Evolutionary conservation across 768 basidiomycete genomes (phyloP).

Genomic region (Calocera viscosa): DNA sequence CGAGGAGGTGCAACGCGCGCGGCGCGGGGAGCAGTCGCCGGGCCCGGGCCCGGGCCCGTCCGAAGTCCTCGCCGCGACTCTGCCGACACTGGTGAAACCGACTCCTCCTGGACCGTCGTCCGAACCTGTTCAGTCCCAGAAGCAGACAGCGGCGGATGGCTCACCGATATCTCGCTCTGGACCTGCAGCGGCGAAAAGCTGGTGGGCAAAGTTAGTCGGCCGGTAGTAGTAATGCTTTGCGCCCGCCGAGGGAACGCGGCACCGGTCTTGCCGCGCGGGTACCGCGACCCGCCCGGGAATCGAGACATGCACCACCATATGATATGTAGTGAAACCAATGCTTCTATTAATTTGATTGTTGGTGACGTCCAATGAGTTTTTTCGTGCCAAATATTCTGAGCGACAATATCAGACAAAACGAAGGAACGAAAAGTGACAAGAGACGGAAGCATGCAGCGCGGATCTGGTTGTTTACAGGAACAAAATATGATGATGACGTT

Average conservation of each 20-base stretch:
- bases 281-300: no score
- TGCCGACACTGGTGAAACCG: neutral
- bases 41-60: no score
- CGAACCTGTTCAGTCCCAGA: neutral
- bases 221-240: neutral
- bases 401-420: neutral
- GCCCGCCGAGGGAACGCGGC: neutral
- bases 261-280: neutral
- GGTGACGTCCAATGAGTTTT: neutral
- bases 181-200: neutral
- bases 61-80: neutral
- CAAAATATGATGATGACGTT: neutral
- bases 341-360: neutral
- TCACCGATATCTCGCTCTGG: neutral
- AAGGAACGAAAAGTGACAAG: neutral
- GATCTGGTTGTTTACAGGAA: neutral
- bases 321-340: neutral
- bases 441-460: neutral
- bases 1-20: neutral
- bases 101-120: neutral
- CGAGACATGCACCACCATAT: neutral
- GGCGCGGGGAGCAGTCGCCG: no score
- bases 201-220: neutral
- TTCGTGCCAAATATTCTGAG: no score
- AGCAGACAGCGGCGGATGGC: neutral